phyloP scores from a whole-genome alignment of 306 rosid species.

The Argentina anserina region DNA sequence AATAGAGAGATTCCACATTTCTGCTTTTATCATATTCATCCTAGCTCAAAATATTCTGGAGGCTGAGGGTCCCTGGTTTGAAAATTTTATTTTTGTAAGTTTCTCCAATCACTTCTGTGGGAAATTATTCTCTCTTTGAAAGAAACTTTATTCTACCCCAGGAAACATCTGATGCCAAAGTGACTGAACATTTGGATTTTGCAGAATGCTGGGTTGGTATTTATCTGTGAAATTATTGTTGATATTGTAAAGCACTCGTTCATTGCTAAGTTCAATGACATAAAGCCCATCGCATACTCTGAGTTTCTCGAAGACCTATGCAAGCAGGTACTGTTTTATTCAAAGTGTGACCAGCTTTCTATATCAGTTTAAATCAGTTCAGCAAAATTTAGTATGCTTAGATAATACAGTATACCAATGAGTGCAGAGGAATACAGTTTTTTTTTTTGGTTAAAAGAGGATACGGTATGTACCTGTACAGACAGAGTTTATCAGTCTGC shows the following conservation, averaged over 20 bases:
- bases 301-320: conserved; percentile 98
- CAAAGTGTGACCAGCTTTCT: background rate
- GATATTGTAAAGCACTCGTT: conserved; percentile 95
- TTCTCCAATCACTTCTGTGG: conserved; percentile 17
- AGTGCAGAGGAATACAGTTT: background rate
- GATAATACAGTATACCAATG: background rate
- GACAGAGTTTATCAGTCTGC: background rate
- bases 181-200: conserved; percentile 27
- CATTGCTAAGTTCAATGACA: conserved; percentile 87
- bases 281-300: conserved; percentile 80
- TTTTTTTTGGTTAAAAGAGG: no score
- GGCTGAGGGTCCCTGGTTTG: conserved; percentile 98
- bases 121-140: background rate
- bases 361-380: background rate
- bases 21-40: conserved; percentile 83
- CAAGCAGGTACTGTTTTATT: conserved; percentile 62
- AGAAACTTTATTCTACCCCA: conserved; percentile 21
- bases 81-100: conserved; percentile 76
- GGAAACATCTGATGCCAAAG: background rate
- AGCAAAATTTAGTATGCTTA: background rate
- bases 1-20: conserved; percentile 92
- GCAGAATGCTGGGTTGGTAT: conserved; percentile 83
- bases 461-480: background rate
- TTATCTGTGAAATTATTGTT: conserved; percentile 73
- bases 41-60: conserved; percentile 98